Conservation (phyloP, 208 protist species). For the Crithidia expoeki region DNA sequence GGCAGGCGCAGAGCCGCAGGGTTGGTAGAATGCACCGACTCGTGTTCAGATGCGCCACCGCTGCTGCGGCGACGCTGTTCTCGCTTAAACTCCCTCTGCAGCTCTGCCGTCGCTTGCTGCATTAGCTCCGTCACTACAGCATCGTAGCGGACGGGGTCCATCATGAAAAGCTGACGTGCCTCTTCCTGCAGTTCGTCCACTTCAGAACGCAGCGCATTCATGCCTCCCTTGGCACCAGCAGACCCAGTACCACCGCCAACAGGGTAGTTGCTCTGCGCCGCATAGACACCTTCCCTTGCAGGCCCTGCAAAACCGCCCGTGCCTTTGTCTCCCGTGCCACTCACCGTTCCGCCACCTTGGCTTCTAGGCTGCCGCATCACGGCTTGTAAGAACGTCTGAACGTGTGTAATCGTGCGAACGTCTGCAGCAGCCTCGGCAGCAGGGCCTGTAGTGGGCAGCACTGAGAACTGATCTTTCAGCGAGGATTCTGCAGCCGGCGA, state of each 20-base stretch:
- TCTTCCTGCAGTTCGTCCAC: conserved; percentile 68
- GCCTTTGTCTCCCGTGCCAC: not conserved
- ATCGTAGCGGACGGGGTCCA: conserved; percentile 81
- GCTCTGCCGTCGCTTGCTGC: conserved; percentile 28
- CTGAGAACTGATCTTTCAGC: conserved; percentile 15
- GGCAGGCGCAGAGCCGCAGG: not conserved
- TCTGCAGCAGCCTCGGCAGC: conserved; percentile 31
- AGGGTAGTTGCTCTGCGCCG: not conserved
- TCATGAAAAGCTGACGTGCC: conserved; percentile 72
- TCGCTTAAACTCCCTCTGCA: conserved; percentile 10
- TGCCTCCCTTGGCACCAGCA: not conserved
- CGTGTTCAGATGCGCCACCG: not conserved
- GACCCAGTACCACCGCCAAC: not conserved
- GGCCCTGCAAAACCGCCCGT: not conserved
- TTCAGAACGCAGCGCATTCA: conserved; percentile 36
- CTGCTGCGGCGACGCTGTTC: not conserved
- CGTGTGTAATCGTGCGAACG: conserved; percentile 29
- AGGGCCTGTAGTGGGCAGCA: conserved; percentile 33
- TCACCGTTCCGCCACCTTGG: not conserved
- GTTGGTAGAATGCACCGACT: not conserved
- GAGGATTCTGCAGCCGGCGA: not conserved
- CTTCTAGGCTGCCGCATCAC: conserved; percentile 5
- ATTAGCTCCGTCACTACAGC: conserved; percentile 83
- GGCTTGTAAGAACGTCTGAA: conserved; percentile 28
- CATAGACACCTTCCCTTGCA: not conserved